Evolutionary conservation across 768 basidiomycete genomes (phyloP).

Genomic region (Suillus clintonianus): DNA sequence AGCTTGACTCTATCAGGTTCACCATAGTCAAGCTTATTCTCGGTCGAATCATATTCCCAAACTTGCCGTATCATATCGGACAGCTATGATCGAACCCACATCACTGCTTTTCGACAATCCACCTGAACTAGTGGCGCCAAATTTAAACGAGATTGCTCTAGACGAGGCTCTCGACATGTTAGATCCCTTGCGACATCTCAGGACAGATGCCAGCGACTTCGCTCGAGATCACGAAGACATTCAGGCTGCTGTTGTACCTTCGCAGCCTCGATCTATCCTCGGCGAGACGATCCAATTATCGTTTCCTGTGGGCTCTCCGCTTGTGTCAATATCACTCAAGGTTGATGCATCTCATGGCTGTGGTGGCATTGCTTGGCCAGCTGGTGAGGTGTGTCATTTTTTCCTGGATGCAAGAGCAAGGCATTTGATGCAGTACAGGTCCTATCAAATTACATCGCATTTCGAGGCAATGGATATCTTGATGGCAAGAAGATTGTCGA

Average conservation of each 20-base stretch:
- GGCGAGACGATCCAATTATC: conserved; percentile 50
- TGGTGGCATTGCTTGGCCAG: conserved; percentile 91
- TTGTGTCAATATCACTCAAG: conserved; percentile 43
- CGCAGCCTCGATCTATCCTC: conserved; percentile 52
- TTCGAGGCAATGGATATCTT: conserved; percentile 52
- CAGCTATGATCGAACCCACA: conserved; percentile 1
- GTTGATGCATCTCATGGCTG: conserved; percentile 87
- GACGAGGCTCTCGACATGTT: conserved; percentile 57
- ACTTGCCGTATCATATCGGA: neutral
- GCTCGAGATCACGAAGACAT: conserved; percentile 17
- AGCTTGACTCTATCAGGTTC: neutral
- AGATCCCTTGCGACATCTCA: conserved; percentile 65
- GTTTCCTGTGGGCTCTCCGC: conserved; percentile 23
- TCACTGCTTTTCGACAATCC: conserved; percentile 8
- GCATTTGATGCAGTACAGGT: conserved; percentile 49
- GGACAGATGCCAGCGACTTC: conserved; percentile 38
- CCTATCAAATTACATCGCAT: conserved; percentile 72
- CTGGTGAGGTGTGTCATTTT: conserved; percentile 68
- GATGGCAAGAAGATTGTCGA: conserved; percentile 67
- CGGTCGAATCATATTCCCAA: no score
- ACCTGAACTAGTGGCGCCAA: conserved; percentile 9
- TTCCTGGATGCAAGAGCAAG: conserved; percentile 7
- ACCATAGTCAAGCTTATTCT: neutral
- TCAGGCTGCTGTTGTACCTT: conserved; percentile 44
- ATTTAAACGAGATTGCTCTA: conserved; percentile 39